Evolutionary conservation across 179 eudicot species (phyloP).

Genomic region (Spinacia oleracea): DNA sequence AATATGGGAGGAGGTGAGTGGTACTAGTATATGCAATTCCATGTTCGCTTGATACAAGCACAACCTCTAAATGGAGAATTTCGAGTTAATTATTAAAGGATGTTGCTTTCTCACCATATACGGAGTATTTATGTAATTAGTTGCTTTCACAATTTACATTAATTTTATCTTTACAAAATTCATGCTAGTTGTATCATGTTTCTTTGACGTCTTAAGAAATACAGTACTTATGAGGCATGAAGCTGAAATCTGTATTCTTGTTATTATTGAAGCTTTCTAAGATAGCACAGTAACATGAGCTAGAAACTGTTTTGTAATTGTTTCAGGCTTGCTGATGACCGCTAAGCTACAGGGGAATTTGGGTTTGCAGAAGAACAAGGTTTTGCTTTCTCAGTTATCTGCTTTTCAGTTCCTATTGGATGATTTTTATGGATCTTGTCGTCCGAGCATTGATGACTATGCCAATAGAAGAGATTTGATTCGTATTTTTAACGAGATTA

Average conservation of each 20-base stretch:
- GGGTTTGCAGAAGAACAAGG: conserved; percentile 34
- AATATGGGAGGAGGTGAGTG: conserved; percentile 18
- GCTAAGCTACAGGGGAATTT: conserved; percentile 49
- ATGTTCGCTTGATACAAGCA: not conserved
- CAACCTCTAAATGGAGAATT: not conserved
- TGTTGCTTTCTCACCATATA: not conserved
- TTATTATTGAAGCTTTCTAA: not conserved
- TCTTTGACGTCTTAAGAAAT: not conserved
- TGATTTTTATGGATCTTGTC: conserved; percentile 41
- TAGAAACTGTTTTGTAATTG: conserved; percentile 14
- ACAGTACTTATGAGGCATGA: not conserved
- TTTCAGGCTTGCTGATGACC: conserved; percentile 49
- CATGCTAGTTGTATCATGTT: not conserved
- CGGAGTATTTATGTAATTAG: not conserved
- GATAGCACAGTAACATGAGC: not conserved
- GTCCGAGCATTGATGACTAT: conserved; percentile 65
- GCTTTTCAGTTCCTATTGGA: conserved; percentile 46
- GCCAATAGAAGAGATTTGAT: conserved; percentile 56
- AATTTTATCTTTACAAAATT: not conserved
- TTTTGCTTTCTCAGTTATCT: conserved; percentile 34
- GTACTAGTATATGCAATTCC: conserved; percentile 8
- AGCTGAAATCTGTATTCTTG: not conserved
- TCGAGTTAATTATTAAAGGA: not conserved
- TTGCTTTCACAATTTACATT: too few relatives aligned
- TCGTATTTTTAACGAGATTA: conserved; percentile 64